Base-by-base conservation (phyloP, 345 rosid genomes). In the Murraya koenigii region DNA sequence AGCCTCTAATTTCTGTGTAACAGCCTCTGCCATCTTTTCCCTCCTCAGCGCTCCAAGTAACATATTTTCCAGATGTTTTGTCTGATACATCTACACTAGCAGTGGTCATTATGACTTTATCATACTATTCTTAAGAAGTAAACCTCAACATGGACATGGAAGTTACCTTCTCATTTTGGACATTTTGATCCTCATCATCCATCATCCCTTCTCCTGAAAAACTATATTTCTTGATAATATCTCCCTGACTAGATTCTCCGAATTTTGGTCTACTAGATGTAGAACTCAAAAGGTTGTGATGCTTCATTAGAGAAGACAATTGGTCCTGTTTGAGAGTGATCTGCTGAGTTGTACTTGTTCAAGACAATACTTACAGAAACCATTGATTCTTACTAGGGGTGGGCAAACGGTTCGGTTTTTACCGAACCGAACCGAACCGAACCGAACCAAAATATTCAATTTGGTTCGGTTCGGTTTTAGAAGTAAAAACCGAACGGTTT, bases 41-140 rank as follows among this genome's bases (percentile, higher is more conserved):
- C 95, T 88, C 81, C 97, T 86, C 76, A 94, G 81, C 33, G 94
- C 79, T 55, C 94, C 92, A 72, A 81, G 79, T 78, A 90, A 78
- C 65, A 80, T 84, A 59, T 82, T 80, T 79, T 80, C 85, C 82
- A 86, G 75, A 72, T 56, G 78, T 77, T 76, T 82, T 66, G 83
- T 76, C 91, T 87, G 88, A 80, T 79, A 69, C 56, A 74, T 66
- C 69, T 54, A 72, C 67, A 79, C 75, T 77, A 76, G 84, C 52
- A 66, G 52, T 52, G 65, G 36, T 66, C 47, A 71, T 38, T 65
- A 67, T 59, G 30, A 65, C 60, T 44, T 56, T 61, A 32, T 52
- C 55, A 75, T 26, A 39, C 69, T 72, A 38, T 20, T 73, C 75
- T 72, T 67, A 77, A 26, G 55, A 71, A 69, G 49, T 56, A 69